Percentiles rank a stretch among this genome's conserved stretches.
Conservation (phyloP, 2,329 filamentous ascomycete species). For the Aspergillus fumigatiaffinis region DNA sequence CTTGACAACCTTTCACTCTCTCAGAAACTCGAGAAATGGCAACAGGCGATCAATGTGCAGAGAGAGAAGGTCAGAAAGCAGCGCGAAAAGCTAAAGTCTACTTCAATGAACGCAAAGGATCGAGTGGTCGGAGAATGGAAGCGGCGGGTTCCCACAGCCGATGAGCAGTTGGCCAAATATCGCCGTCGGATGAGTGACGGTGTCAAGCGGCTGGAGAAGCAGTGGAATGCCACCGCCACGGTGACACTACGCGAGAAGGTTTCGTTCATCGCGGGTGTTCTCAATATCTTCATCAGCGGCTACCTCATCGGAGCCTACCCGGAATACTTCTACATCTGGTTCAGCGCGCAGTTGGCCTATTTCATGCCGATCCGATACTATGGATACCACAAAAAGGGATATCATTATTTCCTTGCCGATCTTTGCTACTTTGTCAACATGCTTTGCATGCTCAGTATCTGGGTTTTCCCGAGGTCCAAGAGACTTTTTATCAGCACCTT, state of each 20-base stretch:
- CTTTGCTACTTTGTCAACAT: constrained; percentile 98
- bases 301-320: constrained; percentile 86
- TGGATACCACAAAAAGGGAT: constrained; percentile 84
- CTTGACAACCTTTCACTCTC: constrained; percentile 89
- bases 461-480: constrained; percentile 87
- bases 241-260: constrained; percentile 91
- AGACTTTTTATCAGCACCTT: constrained; percentile 88
- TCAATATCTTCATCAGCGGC: constrained; percentile 96
- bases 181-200: constrained; percentile 78
- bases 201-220: constrained; percentile 79
- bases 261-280: constrained; percentile 90
- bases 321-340: constrained; percentile 88
- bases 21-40: constrained; percentile 85
- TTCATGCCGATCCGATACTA: constrained; percentile 97
- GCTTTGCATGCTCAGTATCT: constrained; percentile 74
- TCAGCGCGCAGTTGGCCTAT: constrained; percentile 79
- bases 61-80: constrained; percentile 81
- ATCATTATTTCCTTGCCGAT: constrained; percentile 95
- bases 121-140: constrained; percentile 92
- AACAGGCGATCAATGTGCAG: constrained; percentile 75
- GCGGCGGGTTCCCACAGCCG: constrained; percentile 75
- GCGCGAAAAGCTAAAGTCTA: constrained; percentile 72
- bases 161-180: constrained; percentile 91
- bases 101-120: constrained; percentile 74
- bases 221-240: constrained; percentile 84